Percentiles rank a stretch among this genome's conserved stretches.
Conservation (phyloP, 1,284 basidiomycete species). For the Blastosporella zonata region DNA sequence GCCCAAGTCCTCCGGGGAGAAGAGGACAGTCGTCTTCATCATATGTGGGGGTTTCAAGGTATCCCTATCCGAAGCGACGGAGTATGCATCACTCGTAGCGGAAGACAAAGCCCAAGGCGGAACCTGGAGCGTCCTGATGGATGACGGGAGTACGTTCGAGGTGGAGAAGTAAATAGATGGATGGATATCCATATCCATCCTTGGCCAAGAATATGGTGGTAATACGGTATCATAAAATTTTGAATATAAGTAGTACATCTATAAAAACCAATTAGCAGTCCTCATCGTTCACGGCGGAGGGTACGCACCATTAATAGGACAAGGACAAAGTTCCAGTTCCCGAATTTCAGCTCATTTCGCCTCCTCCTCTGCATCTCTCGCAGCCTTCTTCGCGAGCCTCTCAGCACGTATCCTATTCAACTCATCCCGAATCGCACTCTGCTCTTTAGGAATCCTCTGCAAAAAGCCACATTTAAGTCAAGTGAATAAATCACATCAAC, state of each 20-base stretch:
- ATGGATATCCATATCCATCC: too few relatives aligned
- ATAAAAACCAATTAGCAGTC: not conserved
- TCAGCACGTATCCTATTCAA: slow-evolving; percentile 67
- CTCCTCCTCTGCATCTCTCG: slow-evolving; percentile 30
- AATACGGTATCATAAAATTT: not conserved
- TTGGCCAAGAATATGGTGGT: too few relatives aligned
- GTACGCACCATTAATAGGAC: not conserved
- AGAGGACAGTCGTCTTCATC: slow-evolving; percentile 54
- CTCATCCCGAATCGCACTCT: slow-evolving; percentile 61
- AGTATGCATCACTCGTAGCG: slow-evolving; percentile 33
- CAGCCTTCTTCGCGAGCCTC: slow-evolving; percentile 47
- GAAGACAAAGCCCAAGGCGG: slow-evolving; percentile 25
- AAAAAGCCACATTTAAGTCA: not conserved
- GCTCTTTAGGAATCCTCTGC: slow-evolving; percentile 63
- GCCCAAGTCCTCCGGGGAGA: slow-evolving; percentile 19
- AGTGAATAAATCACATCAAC: too few relatives aligned
- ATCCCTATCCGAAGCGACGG: slow-evolving; percentile 47
- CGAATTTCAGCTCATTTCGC: slow-evolving; percentile 5
- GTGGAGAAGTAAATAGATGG: slow-evolving; percentile 18
- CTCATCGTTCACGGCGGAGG: not conserved
- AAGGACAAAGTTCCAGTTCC: not conserved
- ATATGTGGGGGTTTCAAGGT: slow-evolving; percentile 75
- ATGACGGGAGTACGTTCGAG: slow-evolving; percentile 18
- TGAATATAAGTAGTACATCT: slow-evolving; percentile 1
- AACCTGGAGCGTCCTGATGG: slow-evolving; percentile 20